phyloP scores from a whole-genome alignment of 2,329 filamentous ascomycete species.

The Akanthomyces lecanii region DNA sequence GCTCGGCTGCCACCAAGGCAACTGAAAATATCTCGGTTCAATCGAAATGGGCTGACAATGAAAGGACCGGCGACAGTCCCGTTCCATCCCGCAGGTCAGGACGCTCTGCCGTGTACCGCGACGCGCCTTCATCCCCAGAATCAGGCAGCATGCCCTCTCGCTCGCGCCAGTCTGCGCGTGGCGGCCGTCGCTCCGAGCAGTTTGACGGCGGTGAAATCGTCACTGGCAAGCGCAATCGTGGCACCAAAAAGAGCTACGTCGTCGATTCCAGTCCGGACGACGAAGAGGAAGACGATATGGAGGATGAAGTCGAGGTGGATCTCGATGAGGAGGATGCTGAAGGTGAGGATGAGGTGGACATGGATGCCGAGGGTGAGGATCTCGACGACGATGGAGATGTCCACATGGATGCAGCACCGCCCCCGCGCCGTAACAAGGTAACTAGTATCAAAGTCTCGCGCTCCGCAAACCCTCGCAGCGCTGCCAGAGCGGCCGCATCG shows the following conservation, averaged over 20 bases:
- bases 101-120: conserved; percentile 41
- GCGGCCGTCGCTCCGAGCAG: conserved; percentile 33
- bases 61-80: conserved; percentile 33
- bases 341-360: conserved; percentile 31
- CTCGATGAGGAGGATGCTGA: conserved; percentile 38
- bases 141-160: conserved; percentile 32
- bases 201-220: conserved; percentile 46
- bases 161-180: conserved; percentile 43
- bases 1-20: conserved; percentile 40
- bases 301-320: conserved; percentile 32
- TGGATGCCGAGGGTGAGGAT: conserved; percentile 39
- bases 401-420: conserved; percentile 40
- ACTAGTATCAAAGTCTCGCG: conserved; percentile 46
- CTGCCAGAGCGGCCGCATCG: conserved; percentile 25
- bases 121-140: conserved; percentile 45
- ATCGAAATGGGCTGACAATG: conserved; percentile 37
- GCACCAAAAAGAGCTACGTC: conserved; percentile 56
- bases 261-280: conserved; percentile 52
- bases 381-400: conserved; percentile 38
- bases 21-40: conserved; percentile 41
- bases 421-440: conserved; percentile 25
- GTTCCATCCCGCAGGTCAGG: conserved; percentile 53
- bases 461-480: conserved; percentile 23
- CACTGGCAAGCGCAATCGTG: conserved; percentile 49
- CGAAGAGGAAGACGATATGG: conserved; percentile 41